Percentiles rank a stretch among this genome's conserved stretches.
Evolutionary conservation across 129 eudicot genomes (phyloP).

Genomic region (Chrysanthemum lavandulifolium): DNA sequence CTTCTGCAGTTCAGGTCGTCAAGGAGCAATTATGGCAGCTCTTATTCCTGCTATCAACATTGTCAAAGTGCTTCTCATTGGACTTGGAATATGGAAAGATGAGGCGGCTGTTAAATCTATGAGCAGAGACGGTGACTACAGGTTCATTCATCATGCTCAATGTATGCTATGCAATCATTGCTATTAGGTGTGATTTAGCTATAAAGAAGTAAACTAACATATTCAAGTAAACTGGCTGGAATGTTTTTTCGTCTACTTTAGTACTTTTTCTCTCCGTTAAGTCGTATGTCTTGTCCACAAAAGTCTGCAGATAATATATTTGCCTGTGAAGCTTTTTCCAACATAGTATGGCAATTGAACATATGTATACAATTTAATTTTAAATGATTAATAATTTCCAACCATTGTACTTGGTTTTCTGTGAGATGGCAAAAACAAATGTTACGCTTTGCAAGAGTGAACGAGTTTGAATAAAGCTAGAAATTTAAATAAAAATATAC

Average conservation of each 20-base stretch:
- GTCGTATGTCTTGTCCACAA: background rate
- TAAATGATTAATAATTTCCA: too few relatives aligned
- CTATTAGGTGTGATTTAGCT: background rate
- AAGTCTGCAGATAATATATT: background rate
- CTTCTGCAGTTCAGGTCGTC: conserved; percentile 65
- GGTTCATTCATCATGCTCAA: conserved; percentile 37
- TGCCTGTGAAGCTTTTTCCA: background rate
- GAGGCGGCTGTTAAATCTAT: conserved; percentile 88
- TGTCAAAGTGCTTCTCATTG: conserved; percentile 73
- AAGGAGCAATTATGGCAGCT: conserved; percentile 81
- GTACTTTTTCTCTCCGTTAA: background rate
- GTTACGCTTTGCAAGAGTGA: too few relatives aligned
- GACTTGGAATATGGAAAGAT: conserved; percentile 89
- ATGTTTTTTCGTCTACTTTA: too few relatives aligned
- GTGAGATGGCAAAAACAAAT: too few relatives aligned
- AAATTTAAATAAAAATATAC: too few relatives aligned
- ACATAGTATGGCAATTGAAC: background rate
- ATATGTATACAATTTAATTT: too few relatives aligned
- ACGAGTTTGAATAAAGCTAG: too few relatives aligned
- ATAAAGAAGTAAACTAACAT: background rate
- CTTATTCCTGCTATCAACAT: conserved; percentile 74
- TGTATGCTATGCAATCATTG: conserved; percentile 7
- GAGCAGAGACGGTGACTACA: conserved; percentile 85
- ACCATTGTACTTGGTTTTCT: too few relatives aligned
- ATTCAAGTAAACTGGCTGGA: too few relatives aligned